Base-by-base conservation (phyloP, 805 yeast genomes). In the Hanseniaspora pseudoguilliermondii region DNA sequence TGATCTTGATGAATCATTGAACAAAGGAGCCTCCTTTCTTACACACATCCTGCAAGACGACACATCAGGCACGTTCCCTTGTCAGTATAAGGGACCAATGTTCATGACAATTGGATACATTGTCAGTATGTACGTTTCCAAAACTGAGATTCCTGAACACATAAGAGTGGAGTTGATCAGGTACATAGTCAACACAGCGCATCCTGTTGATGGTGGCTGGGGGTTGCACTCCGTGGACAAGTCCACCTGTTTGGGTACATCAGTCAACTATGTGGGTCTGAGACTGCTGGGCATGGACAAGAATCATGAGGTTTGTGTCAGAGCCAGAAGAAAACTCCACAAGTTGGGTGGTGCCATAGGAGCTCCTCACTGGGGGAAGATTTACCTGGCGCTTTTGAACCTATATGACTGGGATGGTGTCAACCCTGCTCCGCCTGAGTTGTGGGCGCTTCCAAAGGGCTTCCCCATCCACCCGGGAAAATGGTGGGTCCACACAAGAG, bases 191-290 rank as follows among this genome's bases (percentile, higher is more conserved):
- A 93, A 93, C 66, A 78, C 87, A 0, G 83, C 97, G 0, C 96
- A 93, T 66, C 97, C 97, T 0, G 96, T 90, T 0, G 98, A 93
- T 68, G 99, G 99, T n/a, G 99, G 98, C 2, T 93, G 99, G 99
- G 99, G 99, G 0, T 73, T 93, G 40, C 97, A 93, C 66, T 80
- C 89, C 5, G 82, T 80, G 52, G 99, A 93, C 66, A 93, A 91
- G 66, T 82, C 93, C 9, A 93, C 99, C 0, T 93, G 93, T 61
- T 90, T 90, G 67, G 98, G 99, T 5, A 93, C 99, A 1, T 75
- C 86, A 0, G 76, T 93, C 61, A 90, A 89, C 68, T 93, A 93
- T 67, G 83, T 91, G 8, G 71, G 73, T n/a, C 72, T 93, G 58
- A 75, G 99, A 59, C 68, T 93, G 15, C 70, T 91, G 50, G 98